Base-by-base conservation (phyloP, 805 yeast genomes). In the Yamadazyma takamatsuzukensis region DNA sequence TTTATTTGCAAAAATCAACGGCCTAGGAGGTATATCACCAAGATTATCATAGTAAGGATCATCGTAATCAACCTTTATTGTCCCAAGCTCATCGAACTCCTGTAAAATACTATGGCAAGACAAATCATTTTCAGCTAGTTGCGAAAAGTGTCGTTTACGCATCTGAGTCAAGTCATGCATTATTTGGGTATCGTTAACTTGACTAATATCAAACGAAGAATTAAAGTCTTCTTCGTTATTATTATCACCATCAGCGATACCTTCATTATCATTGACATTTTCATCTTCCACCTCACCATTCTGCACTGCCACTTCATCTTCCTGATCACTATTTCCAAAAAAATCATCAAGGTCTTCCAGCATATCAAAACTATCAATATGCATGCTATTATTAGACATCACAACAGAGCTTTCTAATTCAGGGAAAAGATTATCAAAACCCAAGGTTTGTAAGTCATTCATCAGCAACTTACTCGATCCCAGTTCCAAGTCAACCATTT, bases 1-100 rank as follows among this genome's bases (percentile, higher is more conserved):
- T 39, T 70, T 76, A 5, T 88, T 89, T 1, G 89, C 89, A 55
- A 76, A 80, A 1, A 74, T 55, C 34, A 81, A 72, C 0, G 90
- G 80, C 5, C 54, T 47, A 2, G 75, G n/a, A 9, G 64, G 80
- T 5, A 72, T 59, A 44, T 85, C 89, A 1, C 54, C 47, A 0
- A 62, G 44, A 11, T 70, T 66, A 17, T 78, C 70, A 44, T 76
- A 89, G 43, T 59, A 76, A 0, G 96, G 95, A 40, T 75, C 82
- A 1, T 45, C 36, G 48, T 82, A 80, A 10, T 76, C 69, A 10
- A 75, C 55, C 41, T 71, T 66, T 2, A 83, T 68, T 10, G 70
- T 44, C 0, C 78, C 80, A 16, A 51, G 42, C 0, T 53, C 53
- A 19, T 71, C 76, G 18, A 83, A 25, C 6, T 42, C 42, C 26